These are phyloP conservation scores for Oxytropis ochrocephala DNA, from an alignment of 306 rosid species.

Conservation along the genomic window DNA sequence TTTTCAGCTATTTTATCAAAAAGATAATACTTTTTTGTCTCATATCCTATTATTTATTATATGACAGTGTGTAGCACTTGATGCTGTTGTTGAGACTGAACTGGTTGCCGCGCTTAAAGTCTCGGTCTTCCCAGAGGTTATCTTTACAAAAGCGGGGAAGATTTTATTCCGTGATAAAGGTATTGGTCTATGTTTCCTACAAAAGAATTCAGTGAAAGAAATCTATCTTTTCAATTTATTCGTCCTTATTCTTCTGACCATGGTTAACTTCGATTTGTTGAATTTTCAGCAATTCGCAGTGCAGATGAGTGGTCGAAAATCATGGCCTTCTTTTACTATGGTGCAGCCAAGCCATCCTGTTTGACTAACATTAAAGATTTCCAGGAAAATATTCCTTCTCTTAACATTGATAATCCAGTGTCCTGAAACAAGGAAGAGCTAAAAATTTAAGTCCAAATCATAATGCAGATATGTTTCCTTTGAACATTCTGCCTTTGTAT, in stretches of 20 bases:
- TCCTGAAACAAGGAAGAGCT: conserved; percentile 19
- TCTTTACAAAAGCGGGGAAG: conserved; percentile 83
- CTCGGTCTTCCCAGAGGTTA: conserved; percentile 68
- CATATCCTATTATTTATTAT: conserved; percentile 1
- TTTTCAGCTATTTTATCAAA: neutral
- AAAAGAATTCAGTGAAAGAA: neutral
- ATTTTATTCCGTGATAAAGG: conserved; percentile 80
- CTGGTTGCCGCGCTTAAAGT: conserved; percentile 68
- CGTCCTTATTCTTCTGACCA: neutral
- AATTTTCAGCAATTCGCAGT: conserved; percentile 48
- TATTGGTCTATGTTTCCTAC: conserved; percentile 11
- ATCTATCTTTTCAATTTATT: neutral
- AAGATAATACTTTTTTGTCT: neutral
- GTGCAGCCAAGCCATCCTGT: conserved; percentile 74
- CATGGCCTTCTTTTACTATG: conserved; percentile 82
- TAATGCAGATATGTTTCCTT: neutral
- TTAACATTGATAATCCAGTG: conserved; percentile 27
- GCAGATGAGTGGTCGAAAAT: conserved; percentile 85
- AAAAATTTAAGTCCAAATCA: conserved; percentile 1
- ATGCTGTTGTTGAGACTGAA: conserved; percentile 76
- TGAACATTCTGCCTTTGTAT: neutral
- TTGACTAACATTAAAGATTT: conserved; percentile 31
- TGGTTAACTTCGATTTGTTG: neutral
- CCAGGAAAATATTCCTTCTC: conserved; percentile 62
- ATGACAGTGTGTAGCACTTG: conserved; percentile 73